A percentile compares a stretch with the other conserved stretches of the same genome.
Evolutionary conservation across 371 early-diverging fungal genomes (phyloP).

Genomic region (Mucor mucedo): DNA sequence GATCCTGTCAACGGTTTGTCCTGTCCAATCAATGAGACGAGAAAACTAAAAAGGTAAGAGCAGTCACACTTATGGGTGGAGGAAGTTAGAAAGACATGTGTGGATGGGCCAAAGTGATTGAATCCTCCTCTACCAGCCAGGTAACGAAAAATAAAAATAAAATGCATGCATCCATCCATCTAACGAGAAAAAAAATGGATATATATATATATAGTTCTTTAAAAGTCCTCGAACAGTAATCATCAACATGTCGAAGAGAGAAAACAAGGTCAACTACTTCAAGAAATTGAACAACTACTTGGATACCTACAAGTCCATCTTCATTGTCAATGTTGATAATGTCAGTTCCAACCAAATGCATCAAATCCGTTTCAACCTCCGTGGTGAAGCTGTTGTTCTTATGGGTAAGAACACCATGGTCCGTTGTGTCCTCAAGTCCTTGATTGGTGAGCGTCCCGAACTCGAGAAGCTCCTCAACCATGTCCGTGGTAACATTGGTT

Average conservation of each 20-base stretch:
- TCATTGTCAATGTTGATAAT: conserved; percentile 99
- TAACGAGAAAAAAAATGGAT: conserved; percentile 2
- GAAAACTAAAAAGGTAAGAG: not conserved
- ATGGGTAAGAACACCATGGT: conserved; percentile 99
- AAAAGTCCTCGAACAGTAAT: conserved; percentile 61
- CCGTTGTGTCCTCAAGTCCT: conserved; percentile 91
- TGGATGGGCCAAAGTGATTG: not conserved
- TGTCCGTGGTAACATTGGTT: conserved; percentile 97
- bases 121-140: conserved; percentile 32
- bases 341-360: conserved; percentile 99
- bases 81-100: not conserved
- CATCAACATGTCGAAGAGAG: conserved; percentile 61
- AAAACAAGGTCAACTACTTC: conserved; percentile 59
- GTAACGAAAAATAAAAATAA: conserved; percentile 15
- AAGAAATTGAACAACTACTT: conserved; percentile 72
- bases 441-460: conserved; percentile 82
- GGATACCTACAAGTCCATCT: conserved; percentile 85
- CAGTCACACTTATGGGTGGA: not conserved
- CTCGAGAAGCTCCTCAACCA: conserved; percentile 86
- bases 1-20: too few species aligned
- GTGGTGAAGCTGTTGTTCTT: conserved; percentile 92
- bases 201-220: conserved; percentile 38
- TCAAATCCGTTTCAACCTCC: conserved; percentile 94
- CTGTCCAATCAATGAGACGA: too few species aligned
- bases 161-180: conserved; percentile 25